Evolutionary conservation across 2,329 filamentous ascomycete genomes (phyloP), one percentile per base, ranked within the genome.

Genomic region (Colletotrichum ledebouriae): DNA sequence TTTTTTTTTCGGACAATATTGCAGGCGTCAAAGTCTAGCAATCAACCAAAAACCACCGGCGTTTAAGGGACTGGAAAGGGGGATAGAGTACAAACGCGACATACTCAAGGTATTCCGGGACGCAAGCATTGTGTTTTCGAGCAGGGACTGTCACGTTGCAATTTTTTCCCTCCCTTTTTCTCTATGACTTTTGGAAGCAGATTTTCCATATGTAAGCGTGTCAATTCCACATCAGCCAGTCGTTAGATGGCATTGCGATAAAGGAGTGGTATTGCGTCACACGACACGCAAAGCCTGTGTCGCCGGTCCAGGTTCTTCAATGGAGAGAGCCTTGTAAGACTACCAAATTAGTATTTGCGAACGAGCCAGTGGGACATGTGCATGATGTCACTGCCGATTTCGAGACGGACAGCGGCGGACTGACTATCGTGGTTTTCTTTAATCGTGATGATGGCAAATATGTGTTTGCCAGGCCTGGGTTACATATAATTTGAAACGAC

Each of bases 31-130:
- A 33, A 52, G 25, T 52, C 33, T 52, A 15, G n/a, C 33, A 37
- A 55, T 55, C n/a, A 55, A 55, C 37, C 37, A 37, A 41, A 47
- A 29, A 33, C 29, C 3, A 34, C 34, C 41, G 65, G 65, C 65
- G 65, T 68, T 68, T 34, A 44, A 55, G 11, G 61, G 65, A 25
- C 47, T 44, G 65, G 61, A 41, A 59, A 41, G 56, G 47, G 44
- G 60, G 33, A 25, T 13, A 50, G 12, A n/a, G 49, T 41, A 65
- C 64, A 59, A 59, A 53, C n/a, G 13, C 47, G 13, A 12, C 25
- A 58, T 22, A 34, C 39, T 37, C 13, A 6, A 29, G 29, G 52
- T 29, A 29, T 29, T 6, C 53, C 37, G 34, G 33, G 60, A 58
- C 49, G 49, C 22, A 41, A 25, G 25, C 39, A 46, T 59, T 59